Conservation (phyloP, 2,329 filamentous ascomycete genomes). For the Aplosporella prunicola region DNA sequence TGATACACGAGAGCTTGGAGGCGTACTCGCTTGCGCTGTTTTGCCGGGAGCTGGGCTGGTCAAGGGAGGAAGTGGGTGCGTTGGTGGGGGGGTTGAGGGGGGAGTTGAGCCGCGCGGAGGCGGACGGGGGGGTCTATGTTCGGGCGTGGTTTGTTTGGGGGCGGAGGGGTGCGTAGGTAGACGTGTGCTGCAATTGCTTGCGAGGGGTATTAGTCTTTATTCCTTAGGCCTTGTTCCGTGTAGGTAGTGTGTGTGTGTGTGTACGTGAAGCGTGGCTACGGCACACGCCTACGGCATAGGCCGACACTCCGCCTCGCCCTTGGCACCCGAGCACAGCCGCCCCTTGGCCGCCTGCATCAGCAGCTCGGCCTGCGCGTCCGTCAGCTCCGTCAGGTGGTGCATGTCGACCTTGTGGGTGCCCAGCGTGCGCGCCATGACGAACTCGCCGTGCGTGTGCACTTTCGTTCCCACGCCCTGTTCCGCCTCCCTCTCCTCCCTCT, state of each 20-base stretch:
- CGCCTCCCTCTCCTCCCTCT: neutral
- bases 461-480: neutral
- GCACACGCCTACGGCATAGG: too few relatives aligned
- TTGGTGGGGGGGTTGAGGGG: slow-evolving; percentile 20
- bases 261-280: too few relatives aligned
- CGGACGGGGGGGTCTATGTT: too few relatives aligned
- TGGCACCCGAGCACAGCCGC: neutral
- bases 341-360: slow-evolving; percentile 20
- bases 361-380: slow-evolving; percentile 21
- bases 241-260: too few relatives aligned
- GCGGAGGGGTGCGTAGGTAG: too few relatives aligned
- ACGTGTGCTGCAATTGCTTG: too few relatives aligned
- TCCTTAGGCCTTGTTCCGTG: too few relatives aligned
- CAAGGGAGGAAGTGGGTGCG: slow-evolving; percentile 32
- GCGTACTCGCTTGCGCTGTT: slow-evolving; percentile 34
- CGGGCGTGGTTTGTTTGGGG: too few relatives aligned
- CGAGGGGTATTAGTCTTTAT: too few relatives aligned
- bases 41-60: slow-evolving; percentile 34
- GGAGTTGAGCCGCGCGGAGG: too few relatives aligned
- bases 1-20: slow-evolving; percentile 33
- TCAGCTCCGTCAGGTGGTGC: slow-evolving; percentile 19
- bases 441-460: slow-evolving; percentile 18
- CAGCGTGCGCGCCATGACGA: slow-evolving; percentile 24
- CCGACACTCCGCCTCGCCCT: too few relatives aligned
- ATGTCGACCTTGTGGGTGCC: slow-evolving; percentile 21